Percentiles rank a stretch among this genome's conserved stretches.
phyloP scores from a whole-genome alignment of 2,329 filamentous ascomycete species.

The Cadophora malorum region DNA sequence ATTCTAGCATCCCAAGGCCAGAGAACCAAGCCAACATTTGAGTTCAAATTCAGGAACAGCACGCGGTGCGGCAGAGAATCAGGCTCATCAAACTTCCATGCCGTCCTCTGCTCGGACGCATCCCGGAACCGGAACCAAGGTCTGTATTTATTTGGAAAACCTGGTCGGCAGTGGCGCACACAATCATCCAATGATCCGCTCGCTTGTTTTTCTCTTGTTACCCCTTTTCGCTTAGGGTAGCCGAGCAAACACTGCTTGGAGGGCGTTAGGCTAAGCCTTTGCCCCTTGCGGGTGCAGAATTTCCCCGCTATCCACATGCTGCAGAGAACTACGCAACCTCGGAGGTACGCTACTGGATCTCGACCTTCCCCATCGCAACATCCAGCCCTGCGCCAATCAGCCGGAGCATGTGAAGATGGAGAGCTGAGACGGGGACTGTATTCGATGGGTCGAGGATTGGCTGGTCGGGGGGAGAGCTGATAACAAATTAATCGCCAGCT shows the following conservation, averaged over 20 bases:
- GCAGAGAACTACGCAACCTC: conserved; percentile 2
- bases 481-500: neutral
- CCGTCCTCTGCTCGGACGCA: neutral
- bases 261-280: neutral
- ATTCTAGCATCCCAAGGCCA: neutral
- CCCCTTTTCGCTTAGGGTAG: conserved; percentile 8
- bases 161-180: neutral
- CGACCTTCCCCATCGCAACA: neutral
- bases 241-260: neutral
- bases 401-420: conserved; percentile 1
- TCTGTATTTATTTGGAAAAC: neutral
- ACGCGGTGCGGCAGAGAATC: neutral
- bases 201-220: neutral
- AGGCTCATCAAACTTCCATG: neutral
- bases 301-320: conserved; percentile 11
- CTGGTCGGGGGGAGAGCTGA: neutral
- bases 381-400: neutral
- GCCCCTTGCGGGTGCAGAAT: conserved; percentile 3
- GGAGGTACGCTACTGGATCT: conserved; percentile 4
- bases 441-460: neutral
- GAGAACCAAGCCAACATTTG: neutral
- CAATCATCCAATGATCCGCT: neutral
- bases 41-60: neutral
- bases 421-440: neutral
- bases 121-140: neutral